A percentile compares a stretch with the other conserved stretches of the same genome.
Evolutionary conservation across 495 filamentous ascomycete genomes (phyloP).

Genomic region (Cercophora scortea): DNA sequence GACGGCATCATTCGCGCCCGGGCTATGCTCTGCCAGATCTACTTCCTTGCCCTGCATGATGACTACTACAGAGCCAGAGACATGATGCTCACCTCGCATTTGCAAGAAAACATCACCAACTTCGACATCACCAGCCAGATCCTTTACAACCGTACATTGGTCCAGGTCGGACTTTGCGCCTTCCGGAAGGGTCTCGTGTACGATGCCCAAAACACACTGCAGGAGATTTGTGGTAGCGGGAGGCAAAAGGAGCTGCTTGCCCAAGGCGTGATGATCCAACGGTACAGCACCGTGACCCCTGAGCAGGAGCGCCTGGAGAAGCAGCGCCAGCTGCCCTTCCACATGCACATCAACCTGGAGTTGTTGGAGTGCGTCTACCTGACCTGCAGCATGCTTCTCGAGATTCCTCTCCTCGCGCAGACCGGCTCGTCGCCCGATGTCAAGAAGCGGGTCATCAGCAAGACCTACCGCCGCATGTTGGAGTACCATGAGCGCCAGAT

Average conservation of each 20-base stretch:
- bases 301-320: constrained; percentile 96
- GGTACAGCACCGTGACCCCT: constrained; percentile 87
- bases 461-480: constrained; percentile 97
- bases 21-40: constrained; percentile 96
- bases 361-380: constrained; percentile 97
- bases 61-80: constrained; percentile 96
- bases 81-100: constrained; percentile 99
- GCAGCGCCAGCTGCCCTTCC: constrained; percentile 95
- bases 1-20: constrained; percentile 93
- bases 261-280: constrained; percentile 95
- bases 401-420: constrained; percentile 94
- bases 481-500: constrained; percentile 99
- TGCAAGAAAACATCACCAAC: constrained; percentile 89
- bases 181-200: constrained; percentile 96
- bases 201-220: constrained; percentile 90
- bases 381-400: constrained; percentile 96
- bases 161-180: constrained; percentile 95
- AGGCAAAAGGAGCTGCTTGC: constrained; percentile 96
- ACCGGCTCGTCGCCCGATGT: constrained; percentile 93
- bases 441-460: constrained; percentile 97
- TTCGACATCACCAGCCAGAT: constrained; percentile 97
- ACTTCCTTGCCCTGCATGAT: constrained; percentile 94
- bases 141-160: constrained; percentile 95
- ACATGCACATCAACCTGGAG: constrained; percentile 99
- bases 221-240: constrained; percentile 95